Evolutionary conservation across 2,329 filamentous ascomycete genomes (phyloP).

Genomic region (Huntiella abstrusa): DNA sequence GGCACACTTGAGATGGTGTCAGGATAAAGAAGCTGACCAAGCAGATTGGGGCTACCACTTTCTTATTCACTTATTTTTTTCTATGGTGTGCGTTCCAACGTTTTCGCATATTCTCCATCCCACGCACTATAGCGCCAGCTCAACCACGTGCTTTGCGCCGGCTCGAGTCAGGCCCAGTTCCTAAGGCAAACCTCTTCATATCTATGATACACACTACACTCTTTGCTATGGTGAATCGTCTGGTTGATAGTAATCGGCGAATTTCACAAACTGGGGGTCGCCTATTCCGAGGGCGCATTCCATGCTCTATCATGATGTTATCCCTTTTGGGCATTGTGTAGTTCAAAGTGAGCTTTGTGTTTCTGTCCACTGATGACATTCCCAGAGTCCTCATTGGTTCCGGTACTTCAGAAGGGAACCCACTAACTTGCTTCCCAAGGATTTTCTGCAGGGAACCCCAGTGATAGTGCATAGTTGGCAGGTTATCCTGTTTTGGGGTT

Average conservation of each 20-base stretch:
- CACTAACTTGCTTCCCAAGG: not conserved
- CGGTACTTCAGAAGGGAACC: not conserved
- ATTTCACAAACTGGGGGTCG: too few species aligned
- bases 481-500: not conserved
- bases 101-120: too few species aligned
- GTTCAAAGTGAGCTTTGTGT: not conserved
- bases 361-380: slow-evolving; percentile 4
- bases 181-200: not conserved
- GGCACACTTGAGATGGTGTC: too few species aligned
- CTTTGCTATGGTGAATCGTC: not conserved
- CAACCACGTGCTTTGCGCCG: not conserved
- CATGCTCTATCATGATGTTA: not conserved
- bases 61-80: too few species aligned
- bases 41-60: too few species aligned
- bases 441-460: slow-evolving; percentile 4
- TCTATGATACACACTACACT: not conserved
- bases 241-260: not conserved
- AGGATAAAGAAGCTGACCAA: too few species aligned
- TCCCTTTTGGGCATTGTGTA: slow-evolving; percentile 7
- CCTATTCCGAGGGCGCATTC: too few species aligned
- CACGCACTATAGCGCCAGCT: not conserved
- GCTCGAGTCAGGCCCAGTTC: not conserved
- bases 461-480: not conserved
- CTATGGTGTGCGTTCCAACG: too few species aligned
- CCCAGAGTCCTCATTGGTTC: slow-evolving; percentile 3